Base-by-base conservation (phyloP, 345 rosid species). In the Linum tenue region DNA sequence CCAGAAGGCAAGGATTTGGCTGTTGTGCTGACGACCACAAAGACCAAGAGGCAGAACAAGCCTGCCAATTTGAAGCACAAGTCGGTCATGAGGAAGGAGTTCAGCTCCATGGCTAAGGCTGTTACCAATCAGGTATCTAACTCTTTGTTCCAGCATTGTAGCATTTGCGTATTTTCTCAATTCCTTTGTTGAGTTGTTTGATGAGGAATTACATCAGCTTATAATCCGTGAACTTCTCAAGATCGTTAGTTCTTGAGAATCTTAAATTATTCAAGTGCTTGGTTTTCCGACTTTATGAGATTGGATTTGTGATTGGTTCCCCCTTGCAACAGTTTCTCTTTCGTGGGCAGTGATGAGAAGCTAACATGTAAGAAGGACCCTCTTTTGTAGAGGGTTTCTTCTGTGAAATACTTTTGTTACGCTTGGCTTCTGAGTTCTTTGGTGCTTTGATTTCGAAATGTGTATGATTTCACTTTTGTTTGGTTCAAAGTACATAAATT, bases 71-170 rank as follows among this genome's bases (percentile, higher is more conserved):
- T 48, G 12, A 48, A 48, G 84, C 89, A 84, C 76, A 83, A 81
- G 71, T 79, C 80, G 61, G 80, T 76, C 60, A 76, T 86, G 81
- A 84, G 78, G 79, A 89, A 86, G 78, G 90, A 84, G 68, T 86
- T 89, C 75, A 72, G 80, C 0, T 72, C 87, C 70, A 84, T 89
- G 92, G 79, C 86, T 2, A 89, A 89, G 77, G 87, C 82, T 67
- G 88, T 86, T 51, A 68, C 44, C 5, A 88, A 78, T 78, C 89
- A 84, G 85, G 91, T 85, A 77, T 35, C 22, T 43, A 22, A 22
- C 31, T 22, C 31, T 22, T 22, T 0, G 31, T 22, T 22, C n/a
- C n/a, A n/a, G n/a, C n/a, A n/a, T n/a, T n/a, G n/a, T n/a, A n/a
- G n/a, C n/a, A n/a, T n/a, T n/a, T n/a, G n/a, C n/a, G n/a, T n/a